Evolutionary conservation across 495 filamentous ascomycete genomes (phyloP).

Genomic region (Neurospora sp.): DNA sequence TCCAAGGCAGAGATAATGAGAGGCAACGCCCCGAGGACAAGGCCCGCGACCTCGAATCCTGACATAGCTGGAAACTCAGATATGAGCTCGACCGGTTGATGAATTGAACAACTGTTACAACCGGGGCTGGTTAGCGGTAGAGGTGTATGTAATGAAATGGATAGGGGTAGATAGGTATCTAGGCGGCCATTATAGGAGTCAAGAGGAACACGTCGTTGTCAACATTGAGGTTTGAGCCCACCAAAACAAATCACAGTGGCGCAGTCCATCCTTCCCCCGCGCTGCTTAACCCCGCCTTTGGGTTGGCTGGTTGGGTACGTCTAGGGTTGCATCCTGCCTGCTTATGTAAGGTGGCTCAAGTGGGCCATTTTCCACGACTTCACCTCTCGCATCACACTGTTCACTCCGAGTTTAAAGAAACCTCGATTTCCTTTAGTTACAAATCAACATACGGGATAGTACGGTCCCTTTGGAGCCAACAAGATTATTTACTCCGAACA

Average conservation of each 20-base stretch:
- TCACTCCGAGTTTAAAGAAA: too few species aligned
- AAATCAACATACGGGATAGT: not conserved
- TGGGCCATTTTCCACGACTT: not conserved
- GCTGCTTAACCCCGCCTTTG: not conserved
- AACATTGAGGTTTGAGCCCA: not conserved
- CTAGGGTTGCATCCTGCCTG: not conserved
- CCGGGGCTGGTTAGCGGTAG: not conserved
- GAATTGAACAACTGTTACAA: not conserved
- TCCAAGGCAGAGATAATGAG: slow-evolving; percentile 29
- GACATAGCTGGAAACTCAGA: slow-evolving; percentile 15
- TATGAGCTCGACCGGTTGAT: not conserved
- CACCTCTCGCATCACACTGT: too few species aligned
- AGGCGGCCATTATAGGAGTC: not conserved
- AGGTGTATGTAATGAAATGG: not conserved
- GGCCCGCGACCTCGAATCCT: slow-evolving; percentile 34
- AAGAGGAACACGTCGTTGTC: not conserved
- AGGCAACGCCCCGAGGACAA: slow-evolving; percentile 32
- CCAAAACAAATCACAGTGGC: not conserved
- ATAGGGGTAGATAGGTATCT: too few species aligned
- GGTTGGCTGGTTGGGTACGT: not conserved
- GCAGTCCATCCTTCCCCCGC: not conserved
- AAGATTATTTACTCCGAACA: too few species aligned
- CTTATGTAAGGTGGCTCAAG: not conserved
- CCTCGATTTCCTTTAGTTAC: too few species aligned
- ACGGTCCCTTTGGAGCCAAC: too few species aligned